phyloP scores from a whole-genome alignment of 169 alveolate species.

The Neospora caninum region DNA sequence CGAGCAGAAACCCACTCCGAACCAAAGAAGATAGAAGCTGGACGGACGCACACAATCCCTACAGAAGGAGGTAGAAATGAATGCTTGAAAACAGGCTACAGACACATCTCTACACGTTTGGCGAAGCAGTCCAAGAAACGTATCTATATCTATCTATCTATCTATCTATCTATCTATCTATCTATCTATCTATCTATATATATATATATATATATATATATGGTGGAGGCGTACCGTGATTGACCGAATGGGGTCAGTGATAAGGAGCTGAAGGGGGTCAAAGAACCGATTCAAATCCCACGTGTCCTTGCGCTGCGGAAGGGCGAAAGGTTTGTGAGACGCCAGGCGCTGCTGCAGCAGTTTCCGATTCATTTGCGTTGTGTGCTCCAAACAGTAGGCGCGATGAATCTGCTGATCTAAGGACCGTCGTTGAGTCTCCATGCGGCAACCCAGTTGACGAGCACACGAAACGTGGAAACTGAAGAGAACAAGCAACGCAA shows the following conservation, averaged over 20 bases:
- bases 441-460: constrained; percentile 58
- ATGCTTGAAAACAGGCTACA: too few species aligned
- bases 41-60: too few species aligned
- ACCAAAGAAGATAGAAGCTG: too few species aligned
- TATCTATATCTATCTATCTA: too few species aligned
- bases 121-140: too few species aligned
- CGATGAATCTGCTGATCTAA: constrained; percentile 17
- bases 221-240: background rate
- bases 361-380: background rate
- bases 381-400: constrained; percentile 35
- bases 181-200: too few species aligned
- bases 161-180: too few species aligned
- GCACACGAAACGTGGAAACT: constrained; percentile 63
- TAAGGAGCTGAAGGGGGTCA: constrained; percentile 28
- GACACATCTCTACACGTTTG: too few species aligned
- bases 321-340: background rate
- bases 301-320: background rate
- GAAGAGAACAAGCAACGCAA: background rate
- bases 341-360: constrained; percentile 1
- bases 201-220: too few species aligned
- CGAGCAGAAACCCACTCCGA: too few species aligned
- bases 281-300: constrained; percentile 18
- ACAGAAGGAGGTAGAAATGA: too few species aligned
- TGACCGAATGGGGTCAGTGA: background rate
- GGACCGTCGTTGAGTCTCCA: constrained; percentile 56